phyloP scores from a whole-genome alignment of 345 rosid genomes.

The Schrenkiella parvula region DNA sequence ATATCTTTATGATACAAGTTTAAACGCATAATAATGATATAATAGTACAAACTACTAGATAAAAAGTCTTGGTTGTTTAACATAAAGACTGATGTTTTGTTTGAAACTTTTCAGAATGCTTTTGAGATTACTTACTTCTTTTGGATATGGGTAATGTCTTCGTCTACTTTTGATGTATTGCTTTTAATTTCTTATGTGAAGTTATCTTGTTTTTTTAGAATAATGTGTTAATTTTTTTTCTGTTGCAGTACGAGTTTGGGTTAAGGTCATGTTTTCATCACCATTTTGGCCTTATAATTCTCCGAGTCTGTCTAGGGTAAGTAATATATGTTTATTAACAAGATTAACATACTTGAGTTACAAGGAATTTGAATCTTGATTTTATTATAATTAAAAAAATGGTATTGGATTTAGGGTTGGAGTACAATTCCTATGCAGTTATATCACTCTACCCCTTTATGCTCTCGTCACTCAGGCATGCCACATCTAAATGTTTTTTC shows the following conservation, averaged over 20 bases:
- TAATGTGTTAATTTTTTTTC: not conserved
- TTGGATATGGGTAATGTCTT: conserved; percentile 68
- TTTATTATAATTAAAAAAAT: not conserved
- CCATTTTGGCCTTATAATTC: conserved; percentile 31
- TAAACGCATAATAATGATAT: no score
- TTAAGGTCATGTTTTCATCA: conserved; percentile 69
- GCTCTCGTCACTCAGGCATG: conserved; percentile 92
- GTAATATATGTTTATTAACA: not conserved
- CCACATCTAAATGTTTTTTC: not conserved
- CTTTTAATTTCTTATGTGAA: not conserved
- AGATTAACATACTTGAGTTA: not conserved
- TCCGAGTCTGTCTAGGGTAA: conserved; percentile 62
- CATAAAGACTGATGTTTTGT: no score
- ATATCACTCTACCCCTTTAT: conserved; percentile 82
- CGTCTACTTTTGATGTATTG: not conserved
- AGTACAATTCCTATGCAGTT: conserved; percentile 76
- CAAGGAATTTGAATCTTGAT: not conserved
- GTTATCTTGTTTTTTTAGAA: not conserved
- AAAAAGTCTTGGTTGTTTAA: no score
- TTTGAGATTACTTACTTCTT: conserved; percentile 85
- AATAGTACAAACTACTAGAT: no score
- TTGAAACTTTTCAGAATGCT: conserved; percentile 52
- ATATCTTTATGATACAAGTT: no score
- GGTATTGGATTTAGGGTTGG: conserved; percentile 43
- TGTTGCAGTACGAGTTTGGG: conserved; percentile 81